Base-by-base conservation (phyloP, 345 rosid species). In the Turnera subulata region DNA sequence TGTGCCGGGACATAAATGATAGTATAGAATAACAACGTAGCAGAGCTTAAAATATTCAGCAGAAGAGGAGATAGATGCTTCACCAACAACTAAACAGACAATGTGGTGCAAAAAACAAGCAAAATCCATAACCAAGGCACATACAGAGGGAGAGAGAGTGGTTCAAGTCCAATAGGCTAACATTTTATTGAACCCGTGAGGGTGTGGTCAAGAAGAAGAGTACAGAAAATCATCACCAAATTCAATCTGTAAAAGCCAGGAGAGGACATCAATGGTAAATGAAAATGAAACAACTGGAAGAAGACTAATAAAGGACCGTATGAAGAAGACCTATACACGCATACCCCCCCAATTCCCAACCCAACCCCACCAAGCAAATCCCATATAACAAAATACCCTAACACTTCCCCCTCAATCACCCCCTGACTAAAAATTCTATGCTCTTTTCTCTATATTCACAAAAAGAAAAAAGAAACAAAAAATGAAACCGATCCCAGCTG, bases 271-370 rank as follows among this genome's bases (percentile, higher is more conserved):
- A 61, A 59, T 70, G 53, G 68, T 69, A 59, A 51, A n/a, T n/a
- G n/a, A n/a, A n/a, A n/a, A n/a, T n/a, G n/a, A n/a, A n/a, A n/a
- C n/a, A n/a, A n/a, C n/a, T n/a, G n/a, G n/a, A n/a, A n/a, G n/a
- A n/a, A n/a, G n/a, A n/a, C n/a, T n/a, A n/a, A n/a, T n/a, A n/a
- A n/a, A n/a, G n/a, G n/a, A n/a, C n/a, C n/a, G 62, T 46, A 67
- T 43, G 56, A 64, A 44, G 79, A 80, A 80, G 75, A 82, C 74
- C 77, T 73, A 71, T 70, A 74, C 62, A 68, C 66, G 38, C 61
- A 47, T 44, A 22, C 25, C 46, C 37, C 20, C 4, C 45, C 62
- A 50, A 9, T 35, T 32, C 45, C 67, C 72, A 44, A 25, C 22
- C 16, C 19, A 50, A 60, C 52, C 10, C 26, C 21, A 15, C 39